These are phyloP conservation scores for Pouteria campechiana DNA, from an alignment of 179 eudicot genomes.

Conservation along the genomic window DNA sequence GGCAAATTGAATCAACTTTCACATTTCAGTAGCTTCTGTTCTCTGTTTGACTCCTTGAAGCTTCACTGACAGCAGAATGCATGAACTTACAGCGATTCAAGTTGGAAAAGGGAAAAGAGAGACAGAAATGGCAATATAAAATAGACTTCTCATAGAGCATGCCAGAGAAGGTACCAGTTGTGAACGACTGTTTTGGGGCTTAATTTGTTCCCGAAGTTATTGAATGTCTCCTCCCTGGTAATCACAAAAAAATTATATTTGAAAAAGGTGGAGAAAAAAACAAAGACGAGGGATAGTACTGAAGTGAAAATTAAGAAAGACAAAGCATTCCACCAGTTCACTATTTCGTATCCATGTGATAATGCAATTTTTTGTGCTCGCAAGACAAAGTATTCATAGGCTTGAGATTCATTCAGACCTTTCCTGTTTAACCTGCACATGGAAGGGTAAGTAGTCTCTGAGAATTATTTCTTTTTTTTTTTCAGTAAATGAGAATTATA, in stretches of 20 bases:
- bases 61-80: too few species aligned
- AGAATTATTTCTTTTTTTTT: too few species aligned
- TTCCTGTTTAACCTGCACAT: conserved; percentile 46
- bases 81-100: neutral
- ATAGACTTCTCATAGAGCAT: too few species aligned
- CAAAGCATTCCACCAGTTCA: conserved; percentile 56
- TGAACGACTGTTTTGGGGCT: conserved; percentile 71
- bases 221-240: conserved; percentile 95
- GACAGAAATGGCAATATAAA: neutral
- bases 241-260: conserved; percentile 1
- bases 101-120: neutral
- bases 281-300: too few species aligned
- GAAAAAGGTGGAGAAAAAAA: neutral
- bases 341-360: conserved; percentile 76
- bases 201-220: conserved; percentile 60
- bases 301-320: neutral
- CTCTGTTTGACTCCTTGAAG: too few species aligned
- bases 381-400: conserved; percentile 79
- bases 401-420: conserved; percentile 30
- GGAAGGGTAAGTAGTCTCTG: too few species aligned
- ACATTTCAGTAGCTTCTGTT: too few species aligned
- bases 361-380: conserved; percentile 77
- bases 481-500: too few species aligned
- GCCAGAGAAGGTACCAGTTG: conserved; percentile 48
- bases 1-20: too few species aligned